phyloP scores from a whole-genome alignment of 208 protist species.

The Trichomonas gallinae region DNA sequence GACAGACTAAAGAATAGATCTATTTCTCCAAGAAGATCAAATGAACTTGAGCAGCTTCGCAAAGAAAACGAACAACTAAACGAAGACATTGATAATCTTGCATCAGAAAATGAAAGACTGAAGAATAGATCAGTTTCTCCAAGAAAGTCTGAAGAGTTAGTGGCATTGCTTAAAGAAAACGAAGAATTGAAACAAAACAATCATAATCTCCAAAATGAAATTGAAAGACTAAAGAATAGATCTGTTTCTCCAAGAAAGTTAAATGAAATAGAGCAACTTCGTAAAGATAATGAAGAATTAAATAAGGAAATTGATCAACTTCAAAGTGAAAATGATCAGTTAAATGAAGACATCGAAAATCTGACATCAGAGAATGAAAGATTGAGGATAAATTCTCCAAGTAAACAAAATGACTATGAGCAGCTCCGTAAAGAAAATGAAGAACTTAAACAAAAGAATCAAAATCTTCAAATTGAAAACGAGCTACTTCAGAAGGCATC shows the following conservation, averaged over 20 bases:
- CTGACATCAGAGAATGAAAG: background rate
- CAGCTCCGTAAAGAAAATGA: too few species aligned
- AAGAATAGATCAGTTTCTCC: too few species aligned
- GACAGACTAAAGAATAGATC: too few species aligned
- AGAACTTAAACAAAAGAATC: too few species aligned
- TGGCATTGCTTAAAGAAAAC: background rate
- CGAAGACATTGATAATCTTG: background rate
- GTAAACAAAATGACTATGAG: too few species aligned
- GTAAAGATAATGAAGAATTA: too few species aligned
- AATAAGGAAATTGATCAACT: too few species aligned
- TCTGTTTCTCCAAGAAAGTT: background rate
- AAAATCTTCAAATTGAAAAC: too few species aligned
- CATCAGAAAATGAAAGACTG: background rate
- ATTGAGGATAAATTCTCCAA: background rate
- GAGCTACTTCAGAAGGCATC: too few species aligned
- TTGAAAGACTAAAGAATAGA: background rate
- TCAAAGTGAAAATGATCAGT: background rate
- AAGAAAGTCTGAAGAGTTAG: background rate
- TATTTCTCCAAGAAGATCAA: background rate
- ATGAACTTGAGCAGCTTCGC: too few species aligned
- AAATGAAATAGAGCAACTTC: too few species aligned
- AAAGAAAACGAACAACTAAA: background rate
- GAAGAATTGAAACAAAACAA: background rate
- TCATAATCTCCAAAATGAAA: background rate
- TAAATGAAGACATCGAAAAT: background rate